phyloP scores from a whole-genome alignment of 495 filamentous ascomycete species.

The Penicillium canescens region DNA sequence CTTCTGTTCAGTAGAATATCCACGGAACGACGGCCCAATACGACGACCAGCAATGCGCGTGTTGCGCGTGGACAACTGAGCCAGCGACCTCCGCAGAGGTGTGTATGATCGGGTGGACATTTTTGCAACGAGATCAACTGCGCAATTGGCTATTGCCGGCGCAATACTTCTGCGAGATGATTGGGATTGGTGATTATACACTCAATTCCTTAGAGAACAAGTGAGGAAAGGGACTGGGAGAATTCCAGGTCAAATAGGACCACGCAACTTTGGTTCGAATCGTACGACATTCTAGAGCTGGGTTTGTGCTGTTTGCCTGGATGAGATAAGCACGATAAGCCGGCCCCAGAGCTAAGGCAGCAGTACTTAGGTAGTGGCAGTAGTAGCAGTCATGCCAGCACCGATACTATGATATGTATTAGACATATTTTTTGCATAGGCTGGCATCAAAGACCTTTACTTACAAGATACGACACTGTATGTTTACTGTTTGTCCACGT shows the following conservation, averaged over 20 bases:
- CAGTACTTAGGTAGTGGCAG: neutral
- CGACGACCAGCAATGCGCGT: slow-evolving; percentile 22
- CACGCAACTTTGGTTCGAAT: slow-evolving; percentile 8
- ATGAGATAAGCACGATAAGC: slow-evolving; percentile 29
- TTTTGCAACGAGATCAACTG: slow-evolving; percentile 22
- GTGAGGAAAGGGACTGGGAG: too few relatives aligned
- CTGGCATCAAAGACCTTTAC: too few relatives aligned
- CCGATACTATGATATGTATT: too few relatives aligned
- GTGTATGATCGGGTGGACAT: slow-evolving; percentile 42
- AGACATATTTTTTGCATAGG: too few relatives aligned
- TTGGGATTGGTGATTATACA: too few relatives aligned
- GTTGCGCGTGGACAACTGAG: slow-evolving; percentile 25
- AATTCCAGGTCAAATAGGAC: neutral
- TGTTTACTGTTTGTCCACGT: slow-evolving; percentile 10
- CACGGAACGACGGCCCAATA: slow-evolving; percentile 24
- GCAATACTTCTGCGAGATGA: neutral
- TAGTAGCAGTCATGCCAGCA: neutral
- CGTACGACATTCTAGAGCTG: slow-evolving; percentile 12
- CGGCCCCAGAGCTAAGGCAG: neutral
- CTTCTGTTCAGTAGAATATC: slow-evolving; percentile 31
- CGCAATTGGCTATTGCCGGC: slow-evolving; percentile 8
- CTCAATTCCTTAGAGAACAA: too few relatives aligned
- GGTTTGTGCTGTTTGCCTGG: slow-evolving; percentile 34
- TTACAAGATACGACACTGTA: too few relatives aligned
- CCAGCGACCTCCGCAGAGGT: slow-evolving; percentile 40